Evolutionary conservation across 495 filamentous ascomycete genomes (phyloP).

Genomic region (Xylaria grammica): DNA sequence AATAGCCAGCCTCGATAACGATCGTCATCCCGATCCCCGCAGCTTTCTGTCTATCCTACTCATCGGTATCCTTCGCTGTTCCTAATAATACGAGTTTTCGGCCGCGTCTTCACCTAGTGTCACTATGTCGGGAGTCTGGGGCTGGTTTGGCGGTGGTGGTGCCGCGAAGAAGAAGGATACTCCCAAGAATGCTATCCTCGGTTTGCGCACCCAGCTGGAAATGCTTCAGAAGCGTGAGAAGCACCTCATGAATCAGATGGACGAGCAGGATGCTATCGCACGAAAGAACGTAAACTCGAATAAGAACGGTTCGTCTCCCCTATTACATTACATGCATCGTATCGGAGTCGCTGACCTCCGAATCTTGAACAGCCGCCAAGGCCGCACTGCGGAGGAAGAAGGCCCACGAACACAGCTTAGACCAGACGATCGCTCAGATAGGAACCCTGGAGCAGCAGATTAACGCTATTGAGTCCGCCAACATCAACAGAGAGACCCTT

Average conservation of each 20-base stretch:
- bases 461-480: constrained; percentile 94
- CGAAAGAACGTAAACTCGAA: constrained; percentile 88
- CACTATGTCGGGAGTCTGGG: constrained; percentile 71
- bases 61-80: not conserved
- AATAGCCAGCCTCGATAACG: not conserved
- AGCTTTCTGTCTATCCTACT: not conserved
- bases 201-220: constrained; percentile 84
- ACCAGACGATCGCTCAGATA: constrained; percentile 88
- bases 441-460: constrained; percentile 93
- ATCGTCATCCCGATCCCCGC: not conserved
- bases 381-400: constrained; percentile 95
- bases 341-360: constrained; percentile 4
- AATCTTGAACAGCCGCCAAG: constrained; percentile 70
- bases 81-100: not conserved
- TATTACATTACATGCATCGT: constrained; percentile 21
- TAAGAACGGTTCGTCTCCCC: constrained; percentile 74
- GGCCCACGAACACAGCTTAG: constrained; percentile 84
- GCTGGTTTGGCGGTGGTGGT: constrained; percentile 85
- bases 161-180: constrained; percentile 85
- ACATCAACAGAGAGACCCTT: constrained; percentile 97
- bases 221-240: constrained; percentile 97
- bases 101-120: constrained; percentile 12
- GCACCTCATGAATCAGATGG: constrained; percentile 88
- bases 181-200: constrained; percentile 95
- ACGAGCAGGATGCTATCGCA: constrained; percentile 90